Base-by-base conservation (phyloP, 345 rosid species). In the Salix purpurea region DNA sequence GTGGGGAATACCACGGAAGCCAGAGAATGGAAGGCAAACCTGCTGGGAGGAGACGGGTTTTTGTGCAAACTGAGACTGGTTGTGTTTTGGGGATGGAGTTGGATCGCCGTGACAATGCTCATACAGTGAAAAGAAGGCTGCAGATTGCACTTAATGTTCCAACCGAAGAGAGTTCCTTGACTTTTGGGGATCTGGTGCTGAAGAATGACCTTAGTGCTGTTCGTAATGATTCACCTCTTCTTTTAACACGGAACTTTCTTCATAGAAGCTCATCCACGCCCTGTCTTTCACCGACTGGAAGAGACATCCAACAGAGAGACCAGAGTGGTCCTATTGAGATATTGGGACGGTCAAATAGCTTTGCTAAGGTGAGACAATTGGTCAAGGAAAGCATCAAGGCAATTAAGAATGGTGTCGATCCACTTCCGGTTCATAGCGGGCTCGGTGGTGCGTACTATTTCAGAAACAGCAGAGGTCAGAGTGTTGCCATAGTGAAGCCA, bases 1-100 rank as follows among this genome's bases (percentile, higher is more conserved):
- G 80, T 32, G 90, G 96, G 79, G 97, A 94, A 54, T 84, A 80
- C 42, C 87, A 76, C 42, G 87, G 91, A 71, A 84, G 75, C 78
- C 84, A 62, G 67, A 84, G 79, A 80, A 83, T 86, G 86, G 98
- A 90, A 67, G 90, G 88, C 85, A 96, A 84, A 32, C 84, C 89
- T 68, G 77, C 94, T 0, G 96, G 95, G 39, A 83, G 97, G 74
- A 91, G 99, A 65, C 83, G 90, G 70, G 98, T 96, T 48, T 96
- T 96, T 46, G 98, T 96, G 74, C 98, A 96, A 67, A 96, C 99
- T 0, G 99, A 96, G 85, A 94, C 90, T 10, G 99, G 98, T 42
- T 96, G 97, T 85, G 99, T 96, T 28, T 79, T 94, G 80, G 98
- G 95, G n/a, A 94, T 96, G 99, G 99, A 96, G 83, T 79, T 96